Evolutionary conservation across 2,329 filamentous ascomycete genomes (phyloP).

Genomic region (Plectosphaerella cucumerina): DNA sequence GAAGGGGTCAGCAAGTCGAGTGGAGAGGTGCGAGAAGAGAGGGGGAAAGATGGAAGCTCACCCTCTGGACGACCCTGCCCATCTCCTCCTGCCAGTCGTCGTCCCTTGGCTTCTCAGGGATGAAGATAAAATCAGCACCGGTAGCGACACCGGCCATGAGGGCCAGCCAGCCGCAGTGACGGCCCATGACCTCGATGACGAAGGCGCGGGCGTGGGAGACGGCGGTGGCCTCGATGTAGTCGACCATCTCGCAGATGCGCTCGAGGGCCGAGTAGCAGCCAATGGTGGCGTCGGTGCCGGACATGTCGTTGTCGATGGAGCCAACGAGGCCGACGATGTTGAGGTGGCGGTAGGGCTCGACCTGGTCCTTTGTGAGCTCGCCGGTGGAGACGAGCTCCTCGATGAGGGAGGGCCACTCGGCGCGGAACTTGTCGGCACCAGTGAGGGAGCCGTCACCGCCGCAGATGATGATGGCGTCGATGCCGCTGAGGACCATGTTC

Average conservation of each 20-base stretch:
- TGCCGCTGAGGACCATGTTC: constrained; percentile 89
- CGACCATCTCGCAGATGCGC: constrained; percentile 91
- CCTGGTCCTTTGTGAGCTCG: constrained; percentile 66
- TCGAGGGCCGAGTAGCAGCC: constrained; percentile 92
- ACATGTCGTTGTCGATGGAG: constrained; percentile 98
- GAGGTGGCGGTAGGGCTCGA: constrained; percentile 74
- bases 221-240: constrained; percentile 94
- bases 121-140: constrained; percentile 94
- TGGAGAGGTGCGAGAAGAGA: no score
- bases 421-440: constrained; percentile 87
- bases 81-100: constrained; percentile 89
- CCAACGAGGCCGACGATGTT: constrained; percentile 97
- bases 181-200: constrained; percentile 97
- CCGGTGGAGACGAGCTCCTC: constrained; percentile 75
- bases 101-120: constrained; percentile 86
- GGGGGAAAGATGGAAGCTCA: constrained; percentile 27
- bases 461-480: constrained; percentile 94
- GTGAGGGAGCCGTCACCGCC: constrained; percentile 96
- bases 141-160: constrained; percentile 94
- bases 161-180: constrained; percentile 96
- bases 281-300: constrained; percentile 94
- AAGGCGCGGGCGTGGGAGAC: constrained; percentile 93
- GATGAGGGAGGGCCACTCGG: constrained; percentile 86
- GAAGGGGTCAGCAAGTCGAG: neutral
- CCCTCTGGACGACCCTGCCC: constrained; percentile 71